phyloP scores from a whole-genome alignment of 345 rosid species.

The Brassica cretica region DNA sequence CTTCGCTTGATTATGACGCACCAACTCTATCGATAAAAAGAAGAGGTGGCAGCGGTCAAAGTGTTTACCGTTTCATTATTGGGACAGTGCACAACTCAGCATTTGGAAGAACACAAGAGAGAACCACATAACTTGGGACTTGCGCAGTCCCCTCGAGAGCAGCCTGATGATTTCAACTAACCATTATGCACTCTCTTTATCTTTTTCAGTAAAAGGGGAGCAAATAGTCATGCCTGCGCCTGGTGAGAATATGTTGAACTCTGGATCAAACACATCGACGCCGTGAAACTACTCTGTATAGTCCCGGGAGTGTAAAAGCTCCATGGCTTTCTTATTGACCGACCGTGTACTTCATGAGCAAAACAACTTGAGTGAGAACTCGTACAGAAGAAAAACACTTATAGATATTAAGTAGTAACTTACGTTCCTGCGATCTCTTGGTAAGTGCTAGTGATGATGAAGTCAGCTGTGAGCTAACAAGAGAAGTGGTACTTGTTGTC shows the following conservation, averaged over 20 bases:
- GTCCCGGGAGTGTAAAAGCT: background rate
- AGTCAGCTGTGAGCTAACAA: background rate
- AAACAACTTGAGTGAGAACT: background rate
- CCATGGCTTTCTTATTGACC: background rate
- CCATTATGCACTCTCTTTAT: background rate
- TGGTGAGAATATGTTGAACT: background rate
- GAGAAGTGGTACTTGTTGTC: background rate
- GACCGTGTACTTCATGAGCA: background rate
- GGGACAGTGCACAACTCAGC: background rate
- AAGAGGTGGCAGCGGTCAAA: constrained; percentile 10
- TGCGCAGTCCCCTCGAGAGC: background rate
- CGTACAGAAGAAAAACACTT: background rate
- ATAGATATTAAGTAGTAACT: background rate
- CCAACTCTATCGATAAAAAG: background rate
- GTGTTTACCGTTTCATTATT: constrained; percentile 13
- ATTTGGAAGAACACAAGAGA: background rate
- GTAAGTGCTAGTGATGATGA: background rate
- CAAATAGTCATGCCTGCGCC: too few relatives aligned
- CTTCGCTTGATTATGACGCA: too few relatives aligned
- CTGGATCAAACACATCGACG: background rate
- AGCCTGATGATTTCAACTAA: background rate
- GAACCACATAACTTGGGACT: background rate
- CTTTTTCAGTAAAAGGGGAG: too few relatives aligned
- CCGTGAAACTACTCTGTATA: background rate
- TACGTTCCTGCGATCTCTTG: background rate